Evolutionary conservation across 208 protist genomes (phyloP).

Genomic region (Angomonas deanei): DNA sequence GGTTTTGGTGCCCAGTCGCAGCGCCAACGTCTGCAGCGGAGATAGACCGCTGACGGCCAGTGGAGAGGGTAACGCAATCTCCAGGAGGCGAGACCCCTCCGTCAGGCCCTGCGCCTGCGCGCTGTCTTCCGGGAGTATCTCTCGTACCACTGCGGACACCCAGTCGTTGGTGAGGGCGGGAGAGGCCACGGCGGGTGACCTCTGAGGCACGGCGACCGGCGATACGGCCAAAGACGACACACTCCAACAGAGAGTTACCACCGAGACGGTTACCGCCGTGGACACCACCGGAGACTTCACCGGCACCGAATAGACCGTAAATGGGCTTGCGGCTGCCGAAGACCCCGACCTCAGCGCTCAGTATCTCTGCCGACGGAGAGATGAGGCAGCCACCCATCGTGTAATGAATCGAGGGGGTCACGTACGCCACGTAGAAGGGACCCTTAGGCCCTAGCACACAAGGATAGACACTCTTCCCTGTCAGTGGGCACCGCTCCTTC

Average conservation of each 20-base stretch:
- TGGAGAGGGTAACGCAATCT: background rate
- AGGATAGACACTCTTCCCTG: conserved; percentile 44
- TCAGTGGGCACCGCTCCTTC: conserved; percentile 20
- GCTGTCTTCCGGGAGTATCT: conserved; percentile 15
- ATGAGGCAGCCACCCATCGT: conserved; percentile 94
- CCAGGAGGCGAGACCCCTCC: background rate
- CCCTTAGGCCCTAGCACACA: conserved; percentile 48
- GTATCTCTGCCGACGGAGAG: conserved; percentile 64
- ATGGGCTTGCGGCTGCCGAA: conserved; percentile 53
- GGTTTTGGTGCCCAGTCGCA: background rate
- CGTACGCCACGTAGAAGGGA: conserved; percentile 74
- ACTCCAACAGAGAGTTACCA: conserved; percentile 95
- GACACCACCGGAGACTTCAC: conserved; percentile 95
- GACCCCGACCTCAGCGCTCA: conserved; percentile 32
- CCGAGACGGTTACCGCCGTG: conserved; percentile 96
- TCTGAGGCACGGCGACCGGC: conserved; percentile 57
- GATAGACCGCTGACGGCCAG: background rate
- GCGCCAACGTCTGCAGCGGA: background rate
- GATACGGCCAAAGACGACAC: conserved; percentile 60
- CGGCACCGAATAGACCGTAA: conserved; percentile 90
- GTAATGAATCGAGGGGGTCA: conserved; percentile 96
- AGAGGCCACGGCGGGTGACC: background rate
- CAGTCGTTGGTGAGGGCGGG: conserved; percentile 4
- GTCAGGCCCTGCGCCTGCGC: background rate
- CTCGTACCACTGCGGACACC: conserved; percentile 6